Conservation (phyloP, 2,329 filamentous ascomycete genomes). For the Leptographium lundbergii region DNA sequence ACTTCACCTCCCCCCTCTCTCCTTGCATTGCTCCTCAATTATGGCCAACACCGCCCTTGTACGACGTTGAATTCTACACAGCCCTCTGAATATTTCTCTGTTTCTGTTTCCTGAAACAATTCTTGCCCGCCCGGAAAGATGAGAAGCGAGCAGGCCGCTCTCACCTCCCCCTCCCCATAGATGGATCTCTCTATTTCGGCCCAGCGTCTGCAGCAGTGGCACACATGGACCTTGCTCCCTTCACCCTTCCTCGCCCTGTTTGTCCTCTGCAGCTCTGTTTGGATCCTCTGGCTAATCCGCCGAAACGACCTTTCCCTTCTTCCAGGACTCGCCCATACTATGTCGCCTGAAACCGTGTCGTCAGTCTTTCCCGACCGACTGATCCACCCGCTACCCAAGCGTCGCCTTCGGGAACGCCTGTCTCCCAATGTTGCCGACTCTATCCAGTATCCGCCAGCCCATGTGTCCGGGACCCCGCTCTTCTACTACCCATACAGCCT, state of each 20-base stretch:
- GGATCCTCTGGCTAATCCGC: slow-evolving; percentile 17
- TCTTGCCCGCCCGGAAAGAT: background rate
- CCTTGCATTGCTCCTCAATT: background rate
- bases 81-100: background rate
- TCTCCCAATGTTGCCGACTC: slow-evolving; percentile 73
- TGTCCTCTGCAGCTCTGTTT: background rate
- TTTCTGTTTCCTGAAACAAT: background rate
- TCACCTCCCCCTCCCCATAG: background rate
- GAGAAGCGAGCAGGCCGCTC: background rate
- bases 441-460: slow-evolving; percentile 70
- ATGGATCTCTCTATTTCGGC: background rate
- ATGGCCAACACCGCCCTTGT: background rate
- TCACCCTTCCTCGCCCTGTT: background rate
- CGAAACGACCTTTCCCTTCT: slow-evolving; percentile 11
- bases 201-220: background rate
- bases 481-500: slow-evolving; percentile 61
- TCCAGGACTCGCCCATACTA: slow-evolving; percentile 35
- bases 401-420: slow-evolving; percentile 74
- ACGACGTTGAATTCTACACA: background rate
- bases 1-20: background rate
- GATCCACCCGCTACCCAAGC: slow-evolving; percentile 84
- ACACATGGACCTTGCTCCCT: background rate
- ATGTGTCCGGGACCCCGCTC: slow-evolving; percentile 56
- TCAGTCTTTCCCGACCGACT: slow-evolving; percentile 78
- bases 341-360: slow-evolving; percentile 65